A percentile compares a stretch with the other conserved stretches of the same genome.
Evolutionary conservation across 192 early-diverging fungal species (phyloP).

Genomic region (Backusella morwellensis): DNA sequence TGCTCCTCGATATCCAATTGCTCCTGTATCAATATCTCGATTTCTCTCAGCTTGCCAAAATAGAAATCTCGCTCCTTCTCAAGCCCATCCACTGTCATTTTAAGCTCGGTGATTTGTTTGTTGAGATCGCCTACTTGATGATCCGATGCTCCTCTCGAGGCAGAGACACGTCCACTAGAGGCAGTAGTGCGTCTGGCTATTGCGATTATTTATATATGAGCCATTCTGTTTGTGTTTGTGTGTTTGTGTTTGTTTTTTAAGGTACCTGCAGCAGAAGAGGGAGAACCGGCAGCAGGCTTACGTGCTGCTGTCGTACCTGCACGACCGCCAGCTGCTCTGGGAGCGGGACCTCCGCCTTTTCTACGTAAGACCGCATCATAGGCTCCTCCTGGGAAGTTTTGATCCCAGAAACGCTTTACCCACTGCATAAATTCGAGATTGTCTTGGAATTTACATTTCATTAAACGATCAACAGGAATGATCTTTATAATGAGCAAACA

Average conservation of each 20-base stretch:
- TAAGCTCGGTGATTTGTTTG: slow-evolving; percentile 76
- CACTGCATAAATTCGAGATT: slow-evolving; percentile 98
- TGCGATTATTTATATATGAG: not conserved
- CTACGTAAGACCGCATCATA: slow-evolving; percentile 85
- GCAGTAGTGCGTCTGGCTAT: slow-evolving; percentile 23
- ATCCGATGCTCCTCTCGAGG: slow-evolving; percentile 44
- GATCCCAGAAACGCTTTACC: slow-evolving; percentile 92
- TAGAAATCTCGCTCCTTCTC: slow-evolving; percentile 99
- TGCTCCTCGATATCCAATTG: slow-evolving; percentile 54
- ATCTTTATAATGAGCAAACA: slow-evolving; percentile 37
- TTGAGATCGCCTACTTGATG: slow-evolving; percentile 71
- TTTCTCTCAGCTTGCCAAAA: slow-evolving; percentile 90
- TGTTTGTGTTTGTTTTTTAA: not conserved
- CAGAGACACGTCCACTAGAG: slow-evolving; percentile 27
- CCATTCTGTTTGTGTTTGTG: not conserved
- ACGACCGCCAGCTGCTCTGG: slow-evolving; percentile 37
- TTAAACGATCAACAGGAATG: slow-evolving; percentile 85
- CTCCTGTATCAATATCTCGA: slow-evolving; percentile 90
- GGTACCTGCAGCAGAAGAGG: slow-evolving; percentile 11
- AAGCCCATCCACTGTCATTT: slow-evolving; percentile 83
- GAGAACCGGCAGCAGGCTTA: slow-evolving; percentile 2
- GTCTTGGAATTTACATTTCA: slow-evolving; percentile 98
- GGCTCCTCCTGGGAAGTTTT: slow-evolving; percentile 73
- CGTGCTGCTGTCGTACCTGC: slow-evolving; percentile 18
- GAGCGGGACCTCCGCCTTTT: slow-evolving; percentile 34